Conservation (phyloP, 2,329 filamentous ascomycete species). For the Hypoxylon sp. region DNA sequence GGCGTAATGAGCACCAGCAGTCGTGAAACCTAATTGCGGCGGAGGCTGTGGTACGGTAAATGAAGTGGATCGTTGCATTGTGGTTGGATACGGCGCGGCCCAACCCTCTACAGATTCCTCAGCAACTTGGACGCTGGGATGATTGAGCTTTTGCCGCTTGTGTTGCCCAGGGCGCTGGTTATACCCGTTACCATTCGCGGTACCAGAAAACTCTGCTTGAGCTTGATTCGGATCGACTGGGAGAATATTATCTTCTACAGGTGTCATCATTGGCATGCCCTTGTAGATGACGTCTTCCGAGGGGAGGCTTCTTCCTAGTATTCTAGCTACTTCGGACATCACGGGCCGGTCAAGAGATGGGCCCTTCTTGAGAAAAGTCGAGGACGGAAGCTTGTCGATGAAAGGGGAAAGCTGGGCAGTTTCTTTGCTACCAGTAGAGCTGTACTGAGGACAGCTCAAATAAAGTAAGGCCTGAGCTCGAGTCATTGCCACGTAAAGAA, state of each 20-base stretch:
- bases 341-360: conserved; percentile 76
- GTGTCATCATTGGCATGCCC: conserved; percentile 67
- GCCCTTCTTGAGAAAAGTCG: conserved; percentile 67
- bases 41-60: conserved; percentile 69
- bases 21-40: conserved; percentile 71
- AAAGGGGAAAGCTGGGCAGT: conserved; percentile 78
- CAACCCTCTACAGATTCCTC: conserved; percentile 53
- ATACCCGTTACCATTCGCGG: conserved; percentile 23
- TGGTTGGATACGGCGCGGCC: conserved; percentile 66
- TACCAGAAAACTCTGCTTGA: conserved; percentile 54
- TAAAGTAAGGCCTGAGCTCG: conserved; percentile 89
- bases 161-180: conserved; percentile 40
- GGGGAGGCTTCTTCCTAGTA: conserved; percentile 76
- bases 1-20: conserved; percentile 69
- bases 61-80: conserved; percentile 70
- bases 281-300: conserved; percentile 68
- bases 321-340: conserved; percentile 77
- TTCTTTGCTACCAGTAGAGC: conserved; percentile 68
- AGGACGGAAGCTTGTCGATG: conserved; percentile 64
- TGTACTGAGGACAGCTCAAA: conserved; percentile 82
- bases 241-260: conserved; percentile 76
- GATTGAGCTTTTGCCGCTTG: conserved; percentile 51
- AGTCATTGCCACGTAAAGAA: conserved; percentile 98
- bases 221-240: conserved; percentile 72
- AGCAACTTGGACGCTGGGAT: conserved; percentile 59